Percentiles rank a stretch among this genome's conserved stretches.
Evolutionary conservation across 805 yeast genomes (phyloP).

Genomic region (Millerago galiae): DNA sequence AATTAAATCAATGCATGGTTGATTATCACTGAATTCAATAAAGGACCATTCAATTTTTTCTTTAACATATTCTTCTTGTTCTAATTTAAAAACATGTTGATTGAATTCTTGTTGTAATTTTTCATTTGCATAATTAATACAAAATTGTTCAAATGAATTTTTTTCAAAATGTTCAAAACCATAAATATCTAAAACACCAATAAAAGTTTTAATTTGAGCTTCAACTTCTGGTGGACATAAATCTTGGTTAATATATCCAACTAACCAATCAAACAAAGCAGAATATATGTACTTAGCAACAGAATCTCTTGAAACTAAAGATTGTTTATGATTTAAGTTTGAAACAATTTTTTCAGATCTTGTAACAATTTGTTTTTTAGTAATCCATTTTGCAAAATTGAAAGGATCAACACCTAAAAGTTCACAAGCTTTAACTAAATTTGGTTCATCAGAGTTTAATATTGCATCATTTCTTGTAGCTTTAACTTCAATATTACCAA

Average conservation of each 20-base stretch:
- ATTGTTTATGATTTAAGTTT: conserved; percentile 75
- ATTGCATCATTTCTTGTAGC: conserved; percentile 82
- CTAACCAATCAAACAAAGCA: conserved; percentile 93
- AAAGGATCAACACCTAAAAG: conserved; percentile 73
- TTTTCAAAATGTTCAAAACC: conserved; percentile 95
- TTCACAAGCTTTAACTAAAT: conserved; percentile 73
- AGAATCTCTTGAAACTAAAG: conserved; percentile 91
- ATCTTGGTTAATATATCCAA: conserved; percentile 72
- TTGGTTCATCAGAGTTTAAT: conserved; percentile 81
- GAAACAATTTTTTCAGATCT: conserved; percentile 87
- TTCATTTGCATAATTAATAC: conserved; percentile 95
- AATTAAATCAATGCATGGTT: conserved; percentile 90
- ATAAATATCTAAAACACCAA: conserved; percentile 95
- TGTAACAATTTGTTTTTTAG: conserved; percentile 88
- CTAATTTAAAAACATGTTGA: conserved; percentile 94
- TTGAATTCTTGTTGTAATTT: conserved; percentile 95
- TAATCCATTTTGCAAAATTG: conserved; percentile 81
- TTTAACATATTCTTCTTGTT: conserved; percentile 88
- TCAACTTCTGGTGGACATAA: conserved; percentile 70
- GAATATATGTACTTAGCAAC: conserved; percentile 92
- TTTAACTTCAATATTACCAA: conserved; percentile 85
- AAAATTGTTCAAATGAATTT: conserved; percentile 94
- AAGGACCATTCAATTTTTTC: conserved; percentile 96
- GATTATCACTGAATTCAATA: conserved; percentile 92
- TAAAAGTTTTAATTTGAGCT: conserved; percentile 58